Percentiles rank a stretch among this genome's conserved stretches.
Conservation (phyloP, 1,284 basidiomycete species). For the Volvariella volvacea region DNA sequence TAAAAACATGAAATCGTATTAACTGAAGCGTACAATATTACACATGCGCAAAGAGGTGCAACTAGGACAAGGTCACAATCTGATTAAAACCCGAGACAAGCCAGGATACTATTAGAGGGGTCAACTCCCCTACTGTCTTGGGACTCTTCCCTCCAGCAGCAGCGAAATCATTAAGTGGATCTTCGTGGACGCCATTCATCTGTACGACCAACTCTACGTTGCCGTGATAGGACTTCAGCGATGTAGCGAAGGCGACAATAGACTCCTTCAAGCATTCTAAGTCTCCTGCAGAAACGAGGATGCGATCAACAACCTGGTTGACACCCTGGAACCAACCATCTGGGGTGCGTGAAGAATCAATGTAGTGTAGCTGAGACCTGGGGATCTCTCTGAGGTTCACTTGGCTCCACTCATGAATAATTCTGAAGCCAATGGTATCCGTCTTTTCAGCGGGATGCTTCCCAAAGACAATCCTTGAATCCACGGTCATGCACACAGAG, state of each 20-base stretch:
- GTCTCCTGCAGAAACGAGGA: slow-evolving; percentile 20
- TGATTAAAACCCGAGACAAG: slow-evolving; percentile 11
- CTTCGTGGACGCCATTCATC: slow-evolving; percentile 21
- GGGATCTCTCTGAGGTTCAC: slow-evolving; percentile 13
- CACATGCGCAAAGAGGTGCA: no score
- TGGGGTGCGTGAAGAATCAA: slow-evolving; percentile 15
- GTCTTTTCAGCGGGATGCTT: slow-evolving; percentile 18
- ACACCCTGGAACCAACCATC: slow-evolving; percentile 17
- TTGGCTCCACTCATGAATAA: slow-evolving; percentile 13
- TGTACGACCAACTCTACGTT: slow-evolving; percentile 16
- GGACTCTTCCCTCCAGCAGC: background rate
- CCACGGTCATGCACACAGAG: slow-evolving; percentile 24
- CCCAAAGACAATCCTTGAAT: slow-evolving; percentile 16
- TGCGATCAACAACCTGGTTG: slow-evolving; percentile 13
- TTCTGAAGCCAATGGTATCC: slow-evolving; percentile 4
- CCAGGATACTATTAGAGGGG: slow-evolving; percentile 19
- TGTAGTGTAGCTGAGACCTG: slow-evolving; percentile 13
- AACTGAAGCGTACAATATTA: no score
- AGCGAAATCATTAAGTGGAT: slow-evolving; percentile 19
- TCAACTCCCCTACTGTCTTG: slow-evolving; percentile 11
- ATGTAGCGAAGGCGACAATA: slow-evolving; percentile 12
- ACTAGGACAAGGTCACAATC: no score
- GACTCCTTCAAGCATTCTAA: slow-evolving; percentile 17
- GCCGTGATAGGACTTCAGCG: slow-evolving; percentile 10
- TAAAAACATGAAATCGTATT: no score